A percentile compares a stretch with the other conserved stretches of the same genome.
Conservation (phyloP, 1,284 basidiomycete species). For the Anthracocystis walkeri region DNA sequence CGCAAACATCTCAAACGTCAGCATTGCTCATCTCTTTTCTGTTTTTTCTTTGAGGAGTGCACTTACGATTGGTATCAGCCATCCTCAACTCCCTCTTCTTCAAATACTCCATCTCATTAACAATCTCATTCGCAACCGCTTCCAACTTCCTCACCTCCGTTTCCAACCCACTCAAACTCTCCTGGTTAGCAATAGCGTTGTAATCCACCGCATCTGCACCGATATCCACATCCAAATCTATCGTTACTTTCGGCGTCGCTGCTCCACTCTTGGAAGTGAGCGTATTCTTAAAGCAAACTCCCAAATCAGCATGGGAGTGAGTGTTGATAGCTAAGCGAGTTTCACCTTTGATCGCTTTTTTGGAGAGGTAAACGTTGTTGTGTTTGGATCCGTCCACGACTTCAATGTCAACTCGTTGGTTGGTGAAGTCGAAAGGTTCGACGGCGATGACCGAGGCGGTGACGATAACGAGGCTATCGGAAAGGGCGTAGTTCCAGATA, state of each 20-base stretch:
- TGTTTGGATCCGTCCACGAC: constrained; percentile 89
- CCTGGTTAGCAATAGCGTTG: constrained; percentile 98
- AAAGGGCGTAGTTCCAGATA: constrained; percentile 69
- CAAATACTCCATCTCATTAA: constrained; percentile 92
- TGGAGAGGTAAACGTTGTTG: constrained; percentile 90
- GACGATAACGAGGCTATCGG: constrained; percentile 74
- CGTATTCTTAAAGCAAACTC: constrained; percentile 88
- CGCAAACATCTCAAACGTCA: not conserved
- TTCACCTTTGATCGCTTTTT: constrained; percentile 88
- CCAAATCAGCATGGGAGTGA: constrained; percentile 91
- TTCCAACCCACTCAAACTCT: constrained; percentile 92
- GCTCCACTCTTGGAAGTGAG: not conserved
- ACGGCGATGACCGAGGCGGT: constrained; percentile 85
- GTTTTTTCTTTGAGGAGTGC: not conserved
- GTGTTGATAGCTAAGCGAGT: constrained; percentile 93
- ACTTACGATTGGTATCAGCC: constrained; percentile 89
- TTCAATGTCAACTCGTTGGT: constrained; percentile 80
- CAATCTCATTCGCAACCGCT: constrained; percentile 90
- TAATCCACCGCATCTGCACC: constrained; percentile 98
- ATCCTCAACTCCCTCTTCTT: constrained; percentile 89
- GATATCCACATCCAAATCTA: constrained; percentile 97
- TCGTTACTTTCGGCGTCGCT: constrained; percentile 8
- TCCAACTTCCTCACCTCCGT: constrained; percentile 98
- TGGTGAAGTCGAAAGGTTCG: constrained; percentile 38
- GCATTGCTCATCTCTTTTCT: not conserved